Base-by-base conservation (phyloP, 2,329 filamentous ascomycete species). In the Tolypocladium album region DNA sequence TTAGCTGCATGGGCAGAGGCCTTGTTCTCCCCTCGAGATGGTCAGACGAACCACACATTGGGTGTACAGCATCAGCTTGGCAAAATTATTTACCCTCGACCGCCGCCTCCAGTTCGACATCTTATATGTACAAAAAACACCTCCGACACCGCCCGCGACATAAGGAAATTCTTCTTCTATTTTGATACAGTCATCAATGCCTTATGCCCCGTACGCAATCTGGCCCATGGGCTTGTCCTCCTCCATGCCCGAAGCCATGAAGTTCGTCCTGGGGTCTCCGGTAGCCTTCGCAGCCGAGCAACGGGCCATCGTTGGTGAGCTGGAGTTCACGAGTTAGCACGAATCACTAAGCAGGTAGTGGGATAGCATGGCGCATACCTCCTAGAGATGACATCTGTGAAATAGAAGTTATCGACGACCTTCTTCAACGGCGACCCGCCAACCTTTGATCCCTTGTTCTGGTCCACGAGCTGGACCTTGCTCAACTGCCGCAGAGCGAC, bases 241-340 rank as follows among this genome's bases (percentile, higher is more conserved):
- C 69, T 82, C 80, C 72, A 84, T 81, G 59, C 88, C 89, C 27
- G 87, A 80, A 59, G 88, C 88, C 87, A 92, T 88, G 66, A 90
- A 84, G 76, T 92, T 90, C 59, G 86, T 92, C 74, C 89, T 81
- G 60, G 88, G 84, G 76, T 92, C 89, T 62, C 87, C 86, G 12
- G 86, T 87, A 61, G 88, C 89, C 83, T 97, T 97, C 66, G 92
- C 89, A 58, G 90, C 93, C 57, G 92, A 96, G 82, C 92, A 97
- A 72, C 94, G 89, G 62, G 94, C 94, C 94, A 99, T 99, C 61
- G 94, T 99, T 58, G 94, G 92, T 64, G 92, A 97, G 80, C 92
- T 96, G 63, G 13, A 22, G 53, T n/a, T 20, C 27, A 31, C 5
- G 11, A 27, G 61, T 74, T 65, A 74, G 65, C 60, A 63, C 47